phyloP scores from a whole-genome alignment of 1,139 yeast genomes.

The Oligophagozyma castellii region DNA sequence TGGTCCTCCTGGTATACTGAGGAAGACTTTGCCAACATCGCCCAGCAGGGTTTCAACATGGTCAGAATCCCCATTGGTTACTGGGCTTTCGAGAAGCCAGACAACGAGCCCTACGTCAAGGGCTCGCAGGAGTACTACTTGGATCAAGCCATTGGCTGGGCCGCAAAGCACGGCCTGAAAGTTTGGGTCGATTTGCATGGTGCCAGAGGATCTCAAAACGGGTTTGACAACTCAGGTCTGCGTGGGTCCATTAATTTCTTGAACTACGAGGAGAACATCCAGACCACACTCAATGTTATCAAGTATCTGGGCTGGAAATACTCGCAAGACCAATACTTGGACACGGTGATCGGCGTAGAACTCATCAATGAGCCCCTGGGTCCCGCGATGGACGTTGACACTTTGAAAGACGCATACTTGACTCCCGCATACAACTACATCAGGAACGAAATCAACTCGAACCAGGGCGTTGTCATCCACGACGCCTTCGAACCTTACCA shows the following conservation, averaged over 20 bases:
- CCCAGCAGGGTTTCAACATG: constrained; percentile 57
- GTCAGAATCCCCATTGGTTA: constrained; percentile 91
- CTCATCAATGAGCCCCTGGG: constrained; percentile 89
- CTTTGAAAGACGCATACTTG: constrained; percentile 42
- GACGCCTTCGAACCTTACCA: constrained; percentile 46
- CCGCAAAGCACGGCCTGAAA: constrained; percentile 43
- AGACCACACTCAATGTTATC: constrained; percentile 21
- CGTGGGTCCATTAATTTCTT: constrained; percentile 56
- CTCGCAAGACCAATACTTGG: constrained; percentile 46
- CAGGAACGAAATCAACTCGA: constrained; percentile 20
- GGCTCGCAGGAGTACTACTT: constrained; percentile 72
- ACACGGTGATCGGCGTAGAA: constrained; percentile 74
- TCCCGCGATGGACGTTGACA: constrained; percentile 42
- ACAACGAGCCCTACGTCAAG: constrained; percentile 72
- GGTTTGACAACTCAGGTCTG: constrained; percentile 88
- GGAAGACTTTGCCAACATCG: constrained; percentile 52
- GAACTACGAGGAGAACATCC: constrained; percentile 32
- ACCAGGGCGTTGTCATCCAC: constrained; percentile 26
- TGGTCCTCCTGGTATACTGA: constrained; percentile 76
- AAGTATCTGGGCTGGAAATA: constrained; percentile 39
- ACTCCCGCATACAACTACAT: constrained; percentile 25
- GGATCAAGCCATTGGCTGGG: constrained; percentile 70
- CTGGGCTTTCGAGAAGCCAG: constrained; percentile 74
- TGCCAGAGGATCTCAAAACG: constrained; percentile 92
- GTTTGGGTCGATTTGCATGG: constrained; percentile 94